phyloP scores from a whole-genome alignment of 2,329 filamentous ascomycete genomes.

The Trichoderma breve region DNA sequence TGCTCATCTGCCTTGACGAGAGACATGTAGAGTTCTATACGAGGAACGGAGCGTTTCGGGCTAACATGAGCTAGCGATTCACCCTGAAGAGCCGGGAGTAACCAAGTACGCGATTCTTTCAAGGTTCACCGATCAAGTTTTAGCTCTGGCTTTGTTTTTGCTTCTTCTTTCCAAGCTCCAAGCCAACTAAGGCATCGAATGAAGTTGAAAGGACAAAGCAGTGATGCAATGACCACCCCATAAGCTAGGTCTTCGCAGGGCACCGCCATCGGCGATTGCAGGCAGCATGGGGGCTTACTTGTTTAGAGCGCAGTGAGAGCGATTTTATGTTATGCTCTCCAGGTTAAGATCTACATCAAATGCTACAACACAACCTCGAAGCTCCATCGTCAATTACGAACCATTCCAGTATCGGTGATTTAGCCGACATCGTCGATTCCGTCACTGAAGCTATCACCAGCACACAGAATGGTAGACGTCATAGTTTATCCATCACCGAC shows the following conservation, averaged over 20 bases:
- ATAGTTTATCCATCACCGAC: background rate
- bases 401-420: constrained; percentile 1
- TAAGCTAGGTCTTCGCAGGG: background rate
- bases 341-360: constrained; percentile 4
- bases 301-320: background rate
- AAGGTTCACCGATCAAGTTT: background rate
- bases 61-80: background rate
- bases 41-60: background rate
- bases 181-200: background rate
- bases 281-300: background rate
- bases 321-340: background rate
- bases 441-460: background rate
- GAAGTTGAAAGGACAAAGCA: background rate
- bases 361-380: background rate
- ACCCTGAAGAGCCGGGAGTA: background rate
- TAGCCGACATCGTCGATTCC: constrained; percentile 15
- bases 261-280: background rate
- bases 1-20: background rate
- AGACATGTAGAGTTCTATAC: constrained; percentile 2
- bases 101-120: background rate
- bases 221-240: background rate
- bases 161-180: background rate
- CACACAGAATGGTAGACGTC: background rate
- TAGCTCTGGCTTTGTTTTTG: background rate
- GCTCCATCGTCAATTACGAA: background rate